phyloP scores from a whole-genome alignment of 2,329 filamentous ascomycete genomes.

The Trichoderma oligosporum region DNA sequence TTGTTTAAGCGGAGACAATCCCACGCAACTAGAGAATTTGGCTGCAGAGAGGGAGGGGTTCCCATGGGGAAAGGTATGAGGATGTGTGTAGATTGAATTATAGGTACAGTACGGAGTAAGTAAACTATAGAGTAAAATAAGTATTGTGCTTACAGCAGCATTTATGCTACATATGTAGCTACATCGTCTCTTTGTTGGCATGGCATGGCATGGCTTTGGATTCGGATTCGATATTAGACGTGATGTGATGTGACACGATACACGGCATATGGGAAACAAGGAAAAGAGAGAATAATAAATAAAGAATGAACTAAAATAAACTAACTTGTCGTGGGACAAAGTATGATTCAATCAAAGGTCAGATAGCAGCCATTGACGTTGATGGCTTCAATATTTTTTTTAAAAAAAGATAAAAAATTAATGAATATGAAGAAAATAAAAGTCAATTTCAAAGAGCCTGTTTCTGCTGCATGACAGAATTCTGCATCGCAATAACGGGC shows the following conservation, averaged over 20 bases:
- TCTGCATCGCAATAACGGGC: no score
- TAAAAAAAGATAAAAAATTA: no score
- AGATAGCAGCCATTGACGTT: conserved; percentile 12
- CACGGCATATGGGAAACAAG: not conserved
- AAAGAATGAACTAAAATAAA: no score
- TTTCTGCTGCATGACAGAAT: conserved; percentile 2
- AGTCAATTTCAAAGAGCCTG: not conserved
- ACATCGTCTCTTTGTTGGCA: no score
- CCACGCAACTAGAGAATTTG: conserved; percentile 7
- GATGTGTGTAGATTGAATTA: not conserved
- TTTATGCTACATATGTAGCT: no score
- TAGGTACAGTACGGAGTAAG: no score
- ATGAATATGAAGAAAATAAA: not conserved
- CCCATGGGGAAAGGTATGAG: not conserved
- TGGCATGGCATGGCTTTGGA: no score
- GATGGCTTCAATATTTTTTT: no score
- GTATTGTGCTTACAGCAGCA: no score
- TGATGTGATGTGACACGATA: no score
- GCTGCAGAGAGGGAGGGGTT: conserved; percentile 10
- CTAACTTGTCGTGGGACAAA: not conserved
- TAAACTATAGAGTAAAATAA: no score
- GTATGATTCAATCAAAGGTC: not conserved
- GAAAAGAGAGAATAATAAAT: not conserved
- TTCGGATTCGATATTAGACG: no score
- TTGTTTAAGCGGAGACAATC: conserved; percentile 6